Base-by-base conservation (phyloP, 1,284 basidiomycete species). In the Melampsora americana region DNA sequence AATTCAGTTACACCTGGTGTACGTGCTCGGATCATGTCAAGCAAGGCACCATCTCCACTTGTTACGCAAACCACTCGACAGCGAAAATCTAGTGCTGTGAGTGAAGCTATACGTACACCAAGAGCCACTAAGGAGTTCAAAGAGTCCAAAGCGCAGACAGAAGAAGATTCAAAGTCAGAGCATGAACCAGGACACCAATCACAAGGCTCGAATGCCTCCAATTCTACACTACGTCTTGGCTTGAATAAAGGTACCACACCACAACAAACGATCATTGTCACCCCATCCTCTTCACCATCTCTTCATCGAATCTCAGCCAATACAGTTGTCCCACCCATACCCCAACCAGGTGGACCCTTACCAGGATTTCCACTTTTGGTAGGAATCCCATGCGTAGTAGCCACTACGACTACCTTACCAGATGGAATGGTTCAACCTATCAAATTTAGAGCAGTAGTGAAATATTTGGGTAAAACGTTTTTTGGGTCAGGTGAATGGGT, bases 401-500 rank as follows among this genome's bases (percentile, higher is more conserved):
- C 71, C 1, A 74, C 71, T 2, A 74, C 62, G 12, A 59, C 48
- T 6, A 66, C 39, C 7, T 28, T 39, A 42, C 62, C 39, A 42
- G 71, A 74, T 59, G 71, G 71, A 50, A 46, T 66, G n/a, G n/a
- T 39, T 9, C 90, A 90, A 80, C 87, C 90, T 39, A 89, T 89
- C 77, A 87, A 92, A 14, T 94, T 95, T 86, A 89, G 90, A 70
- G 93, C 92, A 0, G 90, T 89, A 79, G 92, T 92, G 26, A 86
- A 92, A 9, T 95, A 95, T 80, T 92, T 95, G 69, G 93, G 93
- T 2, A 89, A 90, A 79, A 87, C 95, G 5, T 86, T 87, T 69
- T 91, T 90, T 65, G 90, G 92, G 81, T 80, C 81, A 5, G 93
- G 92, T 0, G 88, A 90, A 0, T 96, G 93, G 93, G 91, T 96